phyloP scores from a whole-genome alignment of 768 basidiomycete genomes.

The Ramaria sp. region DNA sequence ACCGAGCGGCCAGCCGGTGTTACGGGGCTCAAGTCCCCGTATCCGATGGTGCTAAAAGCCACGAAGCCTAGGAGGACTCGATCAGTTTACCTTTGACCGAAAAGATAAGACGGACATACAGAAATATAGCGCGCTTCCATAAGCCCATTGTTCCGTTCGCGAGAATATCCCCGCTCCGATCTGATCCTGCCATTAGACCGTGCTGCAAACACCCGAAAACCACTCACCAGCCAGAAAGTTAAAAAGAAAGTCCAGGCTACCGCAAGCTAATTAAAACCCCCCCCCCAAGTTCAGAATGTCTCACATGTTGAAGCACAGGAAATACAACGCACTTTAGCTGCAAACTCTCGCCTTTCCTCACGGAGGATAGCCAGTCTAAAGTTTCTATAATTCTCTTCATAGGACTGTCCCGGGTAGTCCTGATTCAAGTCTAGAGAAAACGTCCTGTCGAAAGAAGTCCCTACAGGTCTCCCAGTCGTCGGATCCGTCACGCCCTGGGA shows the following conservation, averaged over 20 bases:
- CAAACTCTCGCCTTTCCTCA: conserved; percentile 39
- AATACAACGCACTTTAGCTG: conserved; percentile 32
- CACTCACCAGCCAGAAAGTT: conserved; percentile 64
- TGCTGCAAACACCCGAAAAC: neutral
- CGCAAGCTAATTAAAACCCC: conserved; percentile 19
- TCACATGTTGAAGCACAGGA: neutral
- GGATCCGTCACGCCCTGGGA: conserved; percentile 9
- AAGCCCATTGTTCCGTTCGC: conserved; percentile 59
- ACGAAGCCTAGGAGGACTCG: conserved; percentile 41
- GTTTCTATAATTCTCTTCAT: conserved; percentile 13
- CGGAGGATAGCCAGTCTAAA: conserved; percentile 15
- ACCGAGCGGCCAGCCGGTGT: conserved; percentile 64
- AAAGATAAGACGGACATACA: conserved; percentile 31
- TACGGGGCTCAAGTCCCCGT: conserved; percentile 47
- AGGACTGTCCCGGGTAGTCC: neutral
- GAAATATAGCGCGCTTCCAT: conserved; percentile 57
- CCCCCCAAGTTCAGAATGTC: neutral
- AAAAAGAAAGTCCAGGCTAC: conserved; percentile 54
- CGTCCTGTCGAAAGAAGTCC: neutral
- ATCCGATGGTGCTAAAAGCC: conserved; percentile 62
- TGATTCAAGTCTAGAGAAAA: neutral
- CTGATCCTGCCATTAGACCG: conserved; percentile 22
- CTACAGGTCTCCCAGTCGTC: neutral
- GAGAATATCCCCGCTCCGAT: conserved; percentile 60
- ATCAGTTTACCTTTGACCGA: neutral